Conservation (phyloP, 1,284 basidiomycete species). For the Rhodotorula mucilaginosa region DNA sequence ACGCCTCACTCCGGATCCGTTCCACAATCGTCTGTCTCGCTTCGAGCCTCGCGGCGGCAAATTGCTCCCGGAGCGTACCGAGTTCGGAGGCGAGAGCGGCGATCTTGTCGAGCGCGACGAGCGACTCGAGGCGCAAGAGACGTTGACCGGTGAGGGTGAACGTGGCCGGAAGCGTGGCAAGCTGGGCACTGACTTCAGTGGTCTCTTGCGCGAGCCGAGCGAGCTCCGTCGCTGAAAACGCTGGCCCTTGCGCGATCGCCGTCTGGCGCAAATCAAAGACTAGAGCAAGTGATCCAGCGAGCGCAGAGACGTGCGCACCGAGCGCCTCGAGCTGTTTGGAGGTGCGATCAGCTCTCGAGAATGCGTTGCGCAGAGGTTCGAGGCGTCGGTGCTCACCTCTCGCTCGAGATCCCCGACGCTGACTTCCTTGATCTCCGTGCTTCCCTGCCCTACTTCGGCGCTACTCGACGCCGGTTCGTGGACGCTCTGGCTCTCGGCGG, state of each 20-base stretch:
- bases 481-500: neutral
- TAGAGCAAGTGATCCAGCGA: neutral
- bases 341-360: rapidly evolving
- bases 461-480: no score
- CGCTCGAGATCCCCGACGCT: conserved; percentile 22
- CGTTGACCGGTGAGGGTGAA: conserved; percentile 1
- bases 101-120: conserved; percentile 1
- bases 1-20: conserved; percentile 6
- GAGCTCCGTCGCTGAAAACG: neutral
- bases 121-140: conserved; percentile 1
- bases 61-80: neutral
- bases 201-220: conserved; percentile 3
- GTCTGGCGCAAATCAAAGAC: conserved; percentile 4
- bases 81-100: conserved; percentile 17
- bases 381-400: conserved; percentile 4
- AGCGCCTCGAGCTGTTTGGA: conserved; percentile 11
- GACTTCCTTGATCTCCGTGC: neutral
- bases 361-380: no score
- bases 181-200: conserved; percentile 1
- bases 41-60: conserved; percentile 13
- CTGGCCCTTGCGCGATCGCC: conserved; percentile 1
- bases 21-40: neutral
- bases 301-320: neutral
- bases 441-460: neutral
- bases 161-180: conserved; percentile 11